phyloP scores from a whole-genome alignment of 1,139 yeast species.

The Hyphopichia pseudoburtonii region DNA sequence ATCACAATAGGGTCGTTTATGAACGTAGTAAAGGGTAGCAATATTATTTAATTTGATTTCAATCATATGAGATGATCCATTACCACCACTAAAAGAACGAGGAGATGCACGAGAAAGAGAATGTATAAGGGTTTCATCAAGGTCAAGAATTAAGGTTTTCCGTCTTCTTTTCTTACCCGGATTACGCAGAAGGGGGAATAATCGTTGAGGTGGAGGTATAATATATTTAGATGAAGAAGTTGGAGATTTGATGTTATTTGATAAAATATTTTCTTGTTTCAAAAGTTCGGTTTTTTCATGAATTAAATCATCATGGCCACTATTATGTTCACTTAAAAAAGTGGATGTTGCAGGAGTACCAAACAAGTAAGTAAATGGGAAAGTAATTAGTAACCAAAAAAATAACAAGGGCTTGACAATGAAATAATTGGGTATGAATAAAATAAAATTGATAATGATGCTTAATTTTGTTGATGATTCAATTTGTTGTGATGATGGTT shows the following conservation, averaged over 20 bases:
- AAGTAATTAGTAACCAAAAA: constrained; percentile 44
- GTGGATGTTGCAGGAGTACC: constrained; percentile 11
- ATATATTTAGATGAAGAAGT: constrained; percentile 49
- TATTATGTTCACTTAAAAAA: constrained; percentile 6
- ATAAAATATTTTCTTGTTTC: constrained; percentile 37
- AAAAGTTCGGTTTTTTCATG: constrained; percentile 43
- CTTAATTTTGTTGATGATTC: background rate
- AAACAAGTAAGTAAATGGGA: constrained; percentile 46
- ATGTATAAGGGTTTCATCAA: constrained; percentile 93
- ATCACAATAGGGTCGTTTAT: constrained; percentile 90
- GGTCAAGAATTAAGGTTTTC: constrained; percentile 80
- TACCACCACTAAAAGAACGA: constrained; percentile 44
- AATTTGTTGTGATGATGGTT: background rate
- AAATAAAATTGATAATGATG: constrained; percentile 9
- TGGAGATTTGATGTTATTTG: constrained; percentile 58
- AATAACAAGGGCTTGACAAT: constrained; percentile 45
- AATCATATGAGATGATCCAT: constrained; percentile 66
- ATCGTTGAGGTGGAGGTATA: constrained; percentile 49
- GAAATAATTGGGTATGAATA: constrained; percentile 43
- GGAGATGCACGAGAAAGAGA: constrained; percentile 71
- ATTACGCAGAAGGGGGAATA: constrained; percentile 44
- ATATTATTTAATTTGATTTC: constrained; percentile 73
- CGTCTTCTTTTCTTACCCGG: constrained; percentile 37
- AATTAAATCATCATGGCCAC: constrained; percentile 5
- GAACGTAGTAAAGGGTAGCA: constrained; percentile 84